phyloP scores from a whole-genome alignment of 1,284 basidiomycete species.

The Sporisorium scitamineum region DNA sequence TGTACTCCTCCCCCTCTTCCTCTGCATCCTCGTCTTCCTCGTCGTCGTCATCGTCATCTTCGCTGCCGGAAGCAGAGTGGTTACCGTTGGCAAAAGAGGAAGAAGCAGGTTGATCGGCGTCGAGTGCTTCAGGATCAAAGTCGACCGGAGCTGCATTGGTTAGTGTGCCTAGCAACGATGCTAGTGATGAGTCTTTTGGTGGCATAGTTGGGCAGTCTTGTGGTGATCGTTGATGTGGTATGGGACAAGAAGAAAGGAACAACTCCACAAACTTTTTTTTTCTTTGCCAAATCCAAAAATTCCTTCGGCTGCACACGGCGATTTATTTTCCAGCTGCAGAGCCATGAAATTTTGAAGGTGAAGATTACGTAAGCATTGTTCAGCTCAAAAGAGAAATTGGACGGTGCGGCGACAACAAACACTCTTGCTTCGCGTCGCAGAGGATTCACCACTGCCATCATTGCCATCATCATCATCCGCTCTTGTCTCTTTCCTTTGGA shows the following conservation, averaged over 20 bases:
- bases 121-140: constrained; percentile 48
- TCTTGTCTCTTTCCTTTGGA: background rate
- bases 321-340: background rate
- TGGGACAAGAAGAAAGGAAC: background rate
- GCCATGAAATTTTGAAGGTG: constrained; percentile 15
- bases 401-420: constrained; percentile 13
- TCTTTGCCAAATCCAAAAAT: background rate
- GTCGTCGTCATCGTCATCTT: constrained; percentile 19
- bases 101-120: constrained; percentile 27
- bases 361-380: constrained; percentile 43
- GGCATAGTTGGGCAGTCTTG: constrained; percentile 18
- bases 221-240: background rate
- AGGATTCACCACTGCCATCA: background rate
- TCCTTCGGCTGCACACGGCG: constrained; percentile 12
- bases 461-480: background rate
- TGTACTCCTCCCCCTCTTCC: constrained; percentile 28
- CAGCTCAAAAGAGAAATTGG: constrained; percentile 6
- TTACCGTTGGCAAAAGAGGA: constrained; percentile 16
- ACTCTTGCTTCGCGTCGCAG: constrained; percentile 28
- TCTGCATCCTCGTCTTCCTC: constrained; percentile 23
- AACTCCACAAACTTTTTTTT: constrained; percentile 1
- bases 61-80: constrained; percentile 10
- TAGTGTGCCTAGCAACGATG: constrained; percentile 39
- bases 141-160: constrained; percentile 45
- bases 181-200: constrained; percentile 38